phyloP scores from a whole-genome alignment of 192 early-diverging fungal species.

The Linnemannia elongata region DNA sequence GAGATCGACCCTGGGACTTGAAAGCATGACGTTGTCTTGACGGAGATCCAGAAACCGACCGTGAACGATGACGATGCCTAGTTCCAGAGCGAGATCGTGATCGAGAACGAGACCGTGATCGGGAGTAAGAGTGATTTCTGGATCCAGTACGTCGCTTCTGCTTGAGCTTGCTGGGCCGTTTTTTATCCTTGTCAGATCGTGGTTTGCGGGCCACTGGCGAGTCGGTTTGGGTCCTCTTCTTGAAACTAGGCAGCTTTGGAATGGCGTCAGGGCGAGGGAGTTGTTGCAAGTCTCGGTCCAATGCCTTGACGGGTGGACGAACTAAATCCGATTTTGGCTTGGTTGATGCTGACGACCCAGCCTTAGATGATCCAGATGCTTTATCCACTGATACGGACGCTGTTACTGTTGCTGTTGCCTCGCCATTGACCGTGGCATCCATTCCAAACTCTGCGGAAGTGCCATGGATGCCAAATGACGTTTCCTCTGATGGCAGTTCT shows the following conservation, averaged over 20 bases:
- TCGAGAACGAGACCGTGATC: slow-evolving; percentile 32
- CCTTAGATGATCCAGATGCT: not conserved
- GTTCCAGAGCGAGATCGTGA: slow-evolving; percentile 22
- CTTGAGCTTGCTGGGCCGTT: slow-evolving; percentile 15
- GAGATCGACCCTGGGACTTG: slow-evolving; percentile 19
- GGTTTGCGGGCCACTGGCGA: slow-evolving; percentile 17
- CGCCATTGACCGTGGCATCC: slow-evolving; percentile 15
- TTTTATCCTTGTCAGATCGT: slow-evolving; percentile 14
- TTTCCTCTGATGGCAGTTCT: not conserved
- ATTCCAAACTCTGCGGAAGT: slow-evolving; percentile 3
- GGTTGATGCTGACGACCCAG: not conserved
- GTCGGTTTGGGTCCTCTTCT: slow-evolving; percentile 54
- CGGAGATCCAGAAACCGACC: slow-evolving; percentile 20
- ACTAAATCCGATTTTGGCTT: not conserved
- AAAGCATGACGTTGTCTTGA: slow-evolving; percentile 8
- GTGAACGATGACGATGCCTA: slow-evolving; percentile 31
- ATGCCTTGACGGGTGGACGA: slow-evolving; percentile 4
- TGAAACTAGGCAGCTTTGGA: slow-evolving; percentile 61
- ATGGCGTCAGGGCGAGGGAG: slow-evolving; percentile 11
- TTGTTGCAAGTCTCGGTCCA: not conserved
- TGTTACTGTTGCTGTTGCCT: not conserved
- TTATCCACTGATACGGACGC: not conserved
- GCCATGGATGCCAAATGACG: not conserved
- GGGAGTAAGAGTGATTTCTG: slow-evolving; percentile 20
- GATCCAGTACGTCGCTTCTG: slow-evolving; percentile 35